Conservation (phyloP, 2,329 filamentous ascomycete species). For the Pseudogymnoascus sp. region DNA sequence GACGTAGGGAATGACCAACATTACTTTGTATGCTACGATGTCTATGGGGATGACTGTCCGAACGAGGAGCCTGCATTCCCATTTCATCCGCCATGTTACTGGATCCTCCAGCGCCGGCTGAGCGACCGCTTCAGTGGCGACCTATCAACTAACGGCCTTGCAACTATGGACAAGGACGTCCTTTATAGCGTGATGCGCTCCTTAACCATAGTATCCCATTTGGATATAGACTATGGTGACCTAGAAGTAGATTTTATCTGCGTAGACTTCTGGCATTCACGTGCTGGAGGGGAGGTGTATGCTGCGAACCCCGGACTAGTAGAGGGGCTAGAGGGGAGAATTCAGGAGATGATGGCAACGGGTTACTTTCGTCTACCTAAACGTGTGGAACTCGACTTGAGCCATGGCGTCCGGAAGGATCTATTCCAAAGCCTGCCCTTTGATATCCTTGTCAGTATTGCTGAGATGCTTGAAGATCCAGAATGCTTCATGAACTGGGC, state of each 20-base stretch:
- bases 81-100: background rate
- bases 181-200: background rate
- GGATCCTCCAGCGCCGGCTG: background rate
- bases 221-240: background rate
- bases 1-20: background rate
- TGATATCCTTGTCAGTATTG: background rate
- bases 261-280: background rate
- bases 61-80: background rate
- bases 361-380: background rate
- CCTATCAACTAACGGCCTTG: background rate
- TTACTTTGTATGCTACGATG: background rate
- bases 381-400: background rate
- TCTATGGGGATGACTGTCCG: background rate
- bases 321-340: background rate
- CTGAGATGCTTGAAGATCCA: background rate
- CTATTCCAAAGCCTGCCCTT: background rate
- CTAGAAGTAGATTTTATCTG: background rate
- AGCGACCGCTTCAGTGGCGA: background rate
- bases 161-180: background rate
- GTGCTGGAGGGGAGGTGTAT: background rate
- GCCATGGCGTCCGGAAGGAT: background rate
- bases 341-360: background rate
- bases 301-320: background rate
- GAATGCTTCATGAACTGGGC: background rate
- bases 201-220: background rate